phyloP scores from a whole-genome alignment of 768 basidiomycete genomes.

The Macrolepiota fuliginosa region DNA sequence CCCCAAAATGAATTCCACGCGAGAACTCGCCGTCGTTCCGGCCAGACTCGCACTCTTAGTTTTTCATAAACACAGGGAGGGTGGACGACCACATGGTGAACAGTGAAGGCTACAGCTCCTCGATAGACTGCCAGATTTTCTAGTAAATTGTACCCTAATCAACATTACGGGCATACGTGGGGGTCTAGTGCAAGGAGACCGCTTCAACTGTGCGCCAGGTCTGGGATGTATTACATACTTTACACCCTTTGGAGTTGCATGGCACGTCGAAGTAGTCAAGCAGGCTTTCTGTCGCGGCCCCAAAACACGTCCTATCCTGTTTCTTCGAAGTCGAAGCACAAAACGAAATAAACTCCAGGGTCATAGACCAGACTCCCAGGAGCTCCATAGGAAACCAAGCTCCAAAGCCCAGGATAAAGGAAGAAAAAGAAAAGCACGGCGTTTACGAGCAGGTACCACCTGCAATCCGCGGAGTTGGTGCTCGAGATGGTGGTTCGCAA shows the following conservation, averaged over 20 bases:
- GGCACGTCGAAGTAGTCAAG: slow-evolving; percentile 1
- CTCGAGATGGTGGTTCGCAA: background rate
- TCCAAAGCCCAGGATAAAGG: background rate
- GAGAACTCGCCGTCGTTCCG: slow-evolving; percentile 7
- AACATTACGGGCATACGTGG: background rate
- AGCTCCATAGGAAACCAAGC: background rate
- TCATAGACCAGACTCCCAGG: slow-evolving; percentile 3
- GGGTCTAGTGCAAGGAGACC: background rate
- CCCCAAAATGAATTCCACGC: slow-evolving; percentile 13
- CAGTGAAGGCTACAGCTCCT: background rate
- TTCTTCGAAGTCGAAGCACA: slow-evolving; percentile 8
- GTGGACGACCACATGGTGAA: no score
- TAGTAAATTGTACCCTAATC: background rate
- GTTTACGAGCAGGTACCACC: background rate
- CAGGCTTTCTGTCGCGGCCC: slow-evolving; percentile 11
- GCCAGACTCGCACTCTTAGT: slow-evolving; percentile 1
- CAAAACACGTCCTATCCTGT: background rate
- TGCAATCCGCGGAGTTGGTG: slow-evolving; percentile 12
- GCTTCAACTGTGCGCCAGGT: background rate
- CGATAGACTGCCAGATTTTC: slow-evolving; percentile 2
- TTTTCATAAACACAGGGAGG: background rate
- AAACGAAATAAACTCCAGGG: slow-evolving; percentile 5
- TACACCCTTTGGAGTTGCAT: slow-evolving; percentile 1
- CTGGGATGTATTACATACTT: slow-evolving; percentile 8
- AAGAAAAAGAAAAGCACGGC: background rate